A percentile compares a stretch with the other conserved stretches of the same genome.
These are phyloP conservation scores for Neonectria faginata DNA, from an alignment of 2,329 filamentous ascomycete species.

Conservation along the genomic window DNA sequence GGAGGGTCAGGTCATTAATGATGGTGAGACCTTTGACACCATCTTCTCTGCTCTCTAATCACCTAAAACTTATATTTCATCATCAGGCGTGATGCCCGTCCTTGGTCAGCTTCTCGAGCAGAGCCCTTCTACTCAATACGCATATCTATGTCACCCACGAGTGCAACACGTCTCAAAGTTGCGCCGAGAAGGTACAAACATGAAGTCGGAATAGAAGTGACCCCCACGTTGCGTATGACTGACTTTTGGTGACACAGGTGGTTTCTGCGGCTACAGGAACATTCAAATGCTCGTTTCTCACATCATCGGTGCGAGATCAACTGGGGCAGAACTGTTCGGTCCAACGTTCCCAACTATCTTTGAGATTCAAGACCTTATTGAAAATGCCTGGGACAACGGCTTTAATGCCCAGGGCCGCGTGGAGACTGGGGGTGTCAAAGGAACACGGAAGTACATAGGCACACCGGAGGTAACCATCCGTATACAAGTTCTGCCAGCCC, in stretches of 20 bases:
- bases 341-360: slow-evolving; percentile 79
- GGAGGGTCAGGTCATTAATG: slow-evolving; percentile 66
- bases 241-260: slow-evolving; percentile 63
- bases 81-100: slow-evolving; percentile 68
- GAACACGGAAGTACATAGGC: slow-evolving; percentile 95
- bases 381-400: slow-evolving; percentile 86
- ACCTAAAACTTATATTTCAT: slow-evolving; percentile 34
- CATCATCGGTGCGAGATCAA: slow-evolving; percentile 69
- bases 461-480: slow-evolving; percentile 78
- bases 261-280: slow-evolving; percentile 95
- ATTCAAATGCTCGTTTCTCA: slow-evolving; percentile 92
- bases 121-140: slow-evolving; percentile 71
- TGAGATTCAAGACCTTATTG: slow-evolving; percentile 86
- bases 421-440: slow-evolving; percentile 87
- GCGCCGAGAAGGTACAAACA: slow-evolving; percentile 70
- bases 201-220: too few relatives aligned
- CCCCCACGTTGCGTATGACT: background rate
- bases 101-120: slow-evolving; percentile 73
- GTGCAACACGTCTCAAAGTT: slow-evolving; percentile 87
- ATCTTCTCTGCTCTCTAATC: too few relatives aligned
- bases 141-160: slow-evolving; percentile 82
- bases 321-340: slow-evolving; percentile 71
- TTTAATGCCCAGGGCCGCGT: slow-evolving; percentile 79
- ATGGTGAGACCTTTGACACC: slow-evolving; percentile 54
- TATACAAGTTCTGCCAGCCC: background rate